Base-by-base conservation (phyloP, 164 flowering plant species). In the Magnolia changhungtana region DNA sequence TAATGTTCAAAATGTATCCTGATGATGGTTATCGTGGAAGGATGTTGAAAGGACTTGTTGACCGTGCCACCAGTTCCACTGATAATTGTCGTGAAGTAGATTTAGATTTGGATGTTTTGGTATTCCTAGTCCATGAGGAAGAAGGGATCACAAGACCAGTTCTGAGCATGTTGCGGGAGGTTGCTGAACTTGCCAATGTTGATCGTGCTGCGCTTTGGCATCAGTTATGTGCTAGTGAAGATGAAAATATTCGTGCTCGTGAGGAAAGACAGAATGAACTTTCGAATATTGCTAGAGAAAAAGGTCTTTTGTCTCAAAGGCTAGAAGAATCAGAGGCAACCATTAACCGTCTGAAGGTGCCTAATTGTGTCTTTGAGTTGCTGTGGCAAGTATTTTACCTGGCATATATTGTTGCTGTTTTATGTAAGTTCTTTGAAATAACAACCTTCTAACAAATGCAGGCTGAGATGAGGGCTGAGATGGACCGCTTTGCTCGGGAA, bases 191-290 rank as follows among this genome's bases (percentile, higher is more conserved):
- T 81, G 98, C 99, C 66, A 93, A 89, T 88, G 92, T 91, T 81
- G 95, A 94, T 76, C 88, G 98, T 52, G 94, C 96, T 21, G 93
- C 98, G 50, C 94, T 96, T 80, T 94, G 97, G 99, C 96, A 96
- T 88, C 98, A 91, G 79, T 81, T 94, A 78, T 89, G 96, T 83
- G 90, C 94, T 19, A 91, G 86, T 83, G 97, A 93, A 86, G 98
- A 94, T 78, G 98, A 92, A 74, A 89, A 89, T 74, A 81, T 86
- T 50, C 89, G 90, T 24, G 63, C 85, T 70, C 94, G 93, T 81
- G 97, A 94, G 76, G 98, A 93, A 83, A 88, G 78, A 67, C 89
- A 90, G 85, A 82, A 80, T 24, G 98, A 94, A 78, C 59, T 81
- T 50, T 83, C 89, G 49, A 86, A 79, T 82, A 76, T 89, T 84